These are phyloP conservation scores for Mycena pura DNA, from an alignment of 768 basidiomycete species.

Conservation along the genomic window DNA sequence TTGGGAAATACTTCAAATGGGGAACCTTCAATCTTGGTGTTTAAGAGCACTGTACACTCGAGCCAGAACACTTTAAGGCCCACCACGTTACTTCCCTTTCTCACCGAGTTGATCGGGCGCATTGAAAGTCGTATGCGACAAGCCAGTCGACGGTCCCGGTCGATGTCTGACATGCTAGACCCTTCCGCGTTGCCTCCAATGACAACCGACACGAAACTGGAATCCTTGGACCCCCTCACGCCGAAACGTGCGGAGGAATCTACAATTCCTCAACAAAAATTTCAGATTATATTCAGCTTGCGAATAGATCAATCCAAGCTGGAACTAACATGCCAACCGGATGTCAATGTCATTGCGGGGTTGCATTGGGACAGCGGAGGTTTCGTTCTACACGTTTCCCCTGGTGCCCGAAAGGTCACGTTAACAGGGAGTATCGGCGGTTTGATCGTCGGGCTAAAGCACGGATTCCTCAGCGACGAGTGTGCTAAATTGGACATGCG, in stretches of 20 bases:
- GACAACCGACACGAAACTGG: slow-evolving; percentile 17
- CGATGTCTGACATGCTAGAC: slow-evolving; percentile 2
- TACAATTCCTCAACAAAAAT: no score
- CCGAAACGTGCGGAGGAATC: no score
- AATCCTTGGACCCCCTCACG: slow-evolving; percentile 16
- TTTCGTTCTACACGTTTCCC: slow-evolving; percentile 79
- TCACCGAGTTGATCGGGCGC: slow-evolving; percentile 74
- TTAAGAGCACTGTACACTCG: slow-evolving; percentile 89
- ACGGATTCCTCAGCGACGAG: slow-evolving; percentile 85
- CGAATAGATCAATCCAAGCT: slow-evolving; percentile 91
- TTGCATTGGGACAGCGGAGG: slow-evolving; percentile 95
- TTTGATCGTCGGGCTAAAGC: slow-evolving; percentile 80
- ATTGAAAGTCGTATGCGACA: slow-evolving; percentile 76
- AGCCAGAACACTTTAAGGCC: slow-evolving; percentile 88
- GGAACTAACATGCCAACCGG: slow-evolving; percentile 86
- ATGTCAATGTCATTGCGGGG: slow-evolving; percentile 90
- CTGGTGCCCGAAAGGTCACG: slow-evolving; percentile 71
- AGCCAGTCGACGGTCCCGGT: slow-evolving; percentile 41
- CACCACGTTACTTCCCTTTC: slow-evolving; percentile 76
- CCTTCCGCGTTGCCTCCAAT: slow-evolving; percentile 15
- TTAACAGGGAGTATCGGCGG: slow-evolving; percentile 85
- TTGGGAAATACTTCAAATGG: slow-evolving; percentile 35
- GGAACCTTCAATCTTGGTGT: slow-evolving; percentile 70
- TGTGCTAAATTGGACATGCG: slow-evolving; percentile 82
- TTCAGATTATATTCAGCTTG: slow-evolving; percentile 85